Conservation (phyloP, 169 alveolate genomes). For the Babesia sp. region DNA sequence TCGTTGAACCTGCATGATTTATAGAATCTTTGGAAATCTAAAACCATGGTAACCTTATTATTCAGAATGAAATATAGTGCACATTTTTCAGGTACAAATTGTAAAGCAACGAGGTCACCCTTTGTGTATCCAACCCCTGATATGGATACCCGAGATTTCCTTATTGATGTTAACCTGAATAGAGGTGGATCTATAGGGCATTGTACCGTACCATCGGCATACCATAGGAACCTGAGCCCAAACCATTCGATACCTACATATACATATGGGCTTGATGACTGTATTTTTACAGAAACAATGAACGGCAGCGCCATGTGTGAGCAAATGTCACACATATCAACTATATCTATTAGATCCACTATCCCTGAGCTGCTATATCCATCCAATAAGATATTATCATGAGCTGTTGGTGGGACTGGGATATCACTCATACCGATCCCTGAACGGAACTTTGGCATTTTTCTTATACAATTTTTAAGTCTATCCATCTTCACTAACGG, state of each 20-base stretch:
- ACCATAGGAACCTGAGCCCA: conserved; percentile 78
- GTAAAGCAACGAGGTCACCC: conserved; percentile 70
- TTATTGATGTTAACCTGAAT: conserved; percentile 35
- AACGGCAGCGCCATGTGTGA: conserved; percentile 23
- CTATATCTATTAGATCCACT: background rate
- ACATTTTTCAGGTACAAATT: conserved; percentile 80
- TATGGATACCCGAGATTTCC: conserved; percentile 38
- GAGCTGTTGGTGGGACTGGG: background rate
- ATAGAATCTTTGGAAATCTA: conserved; percentile 80
- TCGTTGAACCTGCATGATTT: conserved; percentile 31
- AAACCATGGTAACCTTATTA: conserved; percentile 71
- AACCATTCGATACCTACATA: conserved; percentile 53
- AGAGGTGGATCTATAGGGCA: conserved; percentile 75
- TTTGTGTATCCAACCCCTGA: conserved; percentile 11
- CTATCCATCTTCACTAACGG: background rate
- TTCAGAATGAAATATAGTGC: conserved; percentile 78
- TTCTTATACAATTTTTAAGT: background rate
- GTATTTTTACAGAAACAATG: background rate
- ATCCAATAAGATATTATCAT: background rate
- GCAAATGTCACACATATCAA: background rate
- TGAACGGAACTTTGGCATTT: conserved; percentile 2
- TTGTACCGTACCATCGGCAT: conserved; percentile 69
- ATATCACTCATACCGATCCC: conserved; percentile 14
- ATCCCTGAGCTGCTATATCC: no score
- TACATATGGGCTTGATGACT: background rate